Base-by-base conservation (phyloP, 768 basidiomycete genomes). In the Boletus barrowsii region DNA sequence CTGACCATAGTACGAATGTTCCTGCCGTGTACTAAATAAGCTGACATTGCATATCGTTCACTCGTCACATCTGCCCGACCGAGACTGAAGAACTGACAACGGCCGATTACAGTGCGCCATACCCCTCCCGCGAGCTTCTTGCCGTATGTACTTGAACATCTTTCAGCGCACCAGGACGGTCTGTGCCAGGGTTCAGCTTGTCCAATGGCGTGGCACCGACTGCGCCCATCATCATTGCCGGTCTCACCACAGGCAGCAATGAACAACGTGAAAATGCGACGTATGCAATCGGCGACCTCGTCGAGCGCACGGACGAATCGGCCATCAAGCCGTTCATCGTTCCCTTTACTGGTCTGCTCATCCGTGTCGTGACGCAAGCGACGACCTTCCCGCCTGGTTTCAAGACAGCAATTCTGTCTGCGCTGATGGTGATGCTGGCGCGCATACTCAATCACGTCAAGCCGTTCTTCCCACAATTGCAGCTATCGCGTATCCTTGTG, bases 401-500 rank as follows among this genome's bases (percentile, higher is more conserved):
- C 71, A 98, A 98, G 74, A 84, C 83, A 5, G 94, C 88, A 13
- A 95, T 99, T 60, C 79, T 99, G 30, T 82, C 81, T 33, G 92
- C 95, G 6, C 80, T 99, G 47, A 83, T 86, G 0, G 83, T 86
- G 20, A 91, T 98, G 83, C 77, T 98, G 42, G 84, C 86, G 58
- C 80, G 83, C 42, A 94, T 97, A 22, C 94, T 95, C 0, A 75
- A 79, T 4, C 90, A 96, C 61, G 93, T 98, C 62, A 92, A 90
- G 69, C 96, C 96, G 3, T 98, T 98, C 86, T 98, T 98, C 81
- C 97, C 96, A 3, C 97, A 98, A 63, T 74, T 98, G 33, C 96
- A 98, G 64, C 83, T n/a, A n/a, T n/a, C n/a, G n/a, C n/a, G n/a
- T n/a, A n/a, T n/a, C n/a, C n/a, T n/a, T n/a, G n/a, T n/a, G n/a